Conservation (phyloP, 106 monocot genomes). For the Agapanthus africanus region DNA sequence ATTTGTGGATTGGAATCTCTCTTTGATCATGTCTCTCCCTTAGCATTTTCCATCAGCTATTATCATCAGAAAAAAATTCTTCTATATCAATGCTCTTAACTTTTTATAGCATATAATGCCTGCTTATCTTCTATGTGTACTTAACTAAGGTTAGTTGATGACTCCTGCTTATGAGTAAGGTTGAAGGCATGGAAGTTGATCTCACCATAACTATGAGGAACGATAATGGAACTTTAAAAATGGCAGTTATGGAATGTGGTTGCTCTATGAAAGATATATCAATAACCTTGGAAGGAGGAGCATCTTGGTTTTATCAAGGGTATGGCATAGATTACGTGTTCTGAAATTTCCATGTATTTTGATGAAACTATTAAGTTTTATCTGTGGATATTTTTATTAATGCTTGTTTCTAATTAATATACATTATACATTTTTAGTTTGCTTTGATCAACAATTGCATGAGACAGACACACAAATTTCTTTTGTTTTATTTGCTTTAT, state of each 20-base stretch:
- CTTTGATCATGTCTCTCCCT: background rate
- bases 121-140: constrained; percentile 9
- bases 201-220: constrained; percentile 56
- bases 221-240: constrained; percentile 50
- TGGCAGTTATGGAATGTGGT: constrained; percentile 45
- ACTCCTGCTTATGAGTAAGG: constrained; percentile 42
- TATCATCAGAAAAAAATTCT: background rate
- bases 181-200: constrained; percentile 85
- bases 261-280: constrained; percentile 67
- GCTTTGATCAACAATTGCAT: too few species aligned
- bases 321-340: too few species aligned
- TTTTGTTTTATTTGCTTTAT: too few species aligned
- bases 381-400: too few species aligned
- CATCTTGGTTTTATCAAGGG: constrained; percentile 99
- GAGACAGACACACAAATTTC: too few species aligned
- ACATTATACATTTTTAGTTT: too few species aligned
- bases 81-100: background rate
- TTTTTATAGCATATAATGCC: background rate
- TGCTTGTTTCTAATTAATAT: too few species aligned
- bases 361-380: too few species aligned
- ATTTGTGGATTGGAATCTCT: background rate
- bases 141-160: constrained; percentile 24
- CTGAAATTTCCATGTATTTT: too few species aligned
- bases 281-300: constrained; percentile 77
- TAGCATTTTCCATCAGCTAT: background rate